Conservation (phyloP, 2,329 filamentous ascomycete species). For the Remersonia thermophila region DNA sequence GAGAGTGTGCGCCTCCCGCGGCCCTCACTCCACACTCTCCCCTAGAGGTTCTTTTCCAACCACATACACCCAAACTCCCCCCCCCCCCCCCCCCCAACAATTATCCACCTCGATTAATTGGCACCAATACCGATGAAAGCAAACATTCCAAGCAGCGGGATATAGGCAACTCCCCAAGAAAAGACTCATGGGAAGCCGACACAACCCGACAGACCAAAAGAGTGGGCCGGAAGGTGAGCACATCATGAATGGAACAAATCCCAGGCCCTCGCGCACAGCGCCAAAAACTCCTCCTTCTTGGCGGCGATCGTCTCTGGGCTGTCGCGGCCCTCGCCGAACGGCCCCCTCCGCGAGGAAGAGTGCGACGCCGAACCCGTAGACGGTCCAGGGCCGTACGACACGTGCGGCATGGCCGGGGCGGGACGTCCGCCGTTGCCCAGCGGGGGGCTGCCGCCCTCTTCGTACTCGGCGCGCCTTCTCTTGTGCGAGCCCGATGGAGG, state of each 20-base stretch:
- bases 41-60: too few relatives aligned
- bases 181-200: too few relatives aligned
- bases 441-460: slow-evolving; percentile 80
- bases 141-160: too few relatives aligned
- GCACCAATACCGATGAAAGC: too few relatives aligned
- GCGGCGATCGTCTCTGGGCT: slow-evolving; percentile 69
- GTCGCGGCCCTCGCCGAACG: slow-evolving; percentile 71
- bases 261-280: slow-evolving; percentile 81
- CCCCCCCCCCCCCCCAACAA: too few relatives aligned
- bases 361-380: neutral
- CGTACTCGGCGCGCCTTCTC: slow-evolving; percentile 82
- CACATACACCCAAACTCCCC: too few relatives aligned
- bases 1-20: too few relatives aligned
- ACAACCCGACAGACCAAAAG: too few relatives aligned
- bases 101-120: too few relatives aligned
- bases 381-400: neutral
- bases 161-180: too few relatives aligned
- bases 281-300: slow-evolving; percentile 89
- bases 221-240: too few relatives aligned
- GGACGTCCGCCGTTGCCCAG: slow-evolving; percentile 62
- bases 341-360: slow-evolving; percentile 27
- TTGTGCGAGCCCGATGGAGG: slow-evolving; percentile 37
- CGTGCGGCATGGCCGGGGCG: slow-evolving; percentile 36
- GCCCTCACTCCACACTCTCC: too few relatives aligned
- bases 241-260: slow-evolving; percentile 85